phyloP scores from a whole-genome alignment of 75 land plant genomes.

The Selaginella moellendorffii region DNA sequence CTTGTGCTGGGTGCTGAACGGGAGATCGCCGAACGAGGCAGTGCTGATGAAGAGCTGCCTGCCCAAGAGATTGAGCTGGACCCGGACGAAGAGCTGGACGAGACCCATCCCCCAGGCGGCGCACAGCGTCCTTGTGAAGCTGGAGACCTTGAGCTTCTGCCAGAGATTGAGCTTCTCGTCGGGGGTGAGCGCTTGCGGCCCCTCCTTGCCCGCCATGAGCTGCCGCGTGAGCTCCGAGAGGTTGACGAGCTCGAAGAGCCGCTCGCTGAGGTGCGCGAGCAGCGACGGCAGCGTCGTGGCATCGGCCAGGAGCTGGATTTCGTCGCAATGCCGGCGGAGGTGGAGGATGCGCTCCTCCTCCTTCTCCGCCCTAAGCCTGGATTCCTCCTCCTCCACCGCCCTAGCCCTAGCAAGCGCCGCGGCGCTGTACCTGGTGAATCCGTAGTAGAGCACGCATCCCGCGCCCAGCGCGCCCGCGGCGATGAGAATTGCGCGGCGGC shows the following conservation, averaged over 20 bases:
- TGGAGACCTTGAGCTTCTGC: slow-evolving; percentile 77
- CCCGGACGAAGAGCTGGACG: slow-evolving; percentile 59
- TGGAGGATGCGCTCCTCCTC: too few relatives aligned
- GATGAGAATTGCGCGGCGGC: slow-evolving; percentile 41
- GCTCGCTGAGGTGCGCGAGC: slow-evolving; percentile 30
- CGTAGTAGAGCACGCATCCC: slow-evolving; percentile 51
- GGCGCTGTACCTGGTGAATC: slow-evolving; percentile 18
- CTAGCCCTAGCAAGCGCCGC: neutral
- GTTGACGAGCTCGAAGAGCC: slow-evolving; percentile 58
- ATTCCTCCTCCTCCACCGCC: neutral
- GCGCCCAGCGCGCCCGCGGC: slow-evolving; percentile 54
- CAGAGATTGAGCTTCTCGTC: slow-evolving; percentile 73
- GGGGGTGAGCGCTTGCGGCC: slow-evolving; percentile 31
- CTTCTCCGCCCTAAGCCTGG: neutral
- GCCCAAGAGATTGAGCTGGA: slow-evolving; percentile 80
- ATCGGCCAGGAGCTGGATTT: slow-evolving; percentile 71
- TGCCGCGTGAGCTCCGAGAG: slow-evolving; percentile 48
- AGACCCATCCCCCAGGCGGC: slow-evolving; percentile 70
- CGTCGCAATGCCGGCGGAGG: slow-evolving; percentile 45
- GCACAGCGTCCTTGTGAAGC: slow-evolving; percentile 65
- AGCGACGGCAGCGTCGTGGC: slow-evolving; percentile 61
- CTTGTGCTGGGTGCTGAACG: neutral
- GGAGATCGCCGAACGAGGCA: slow-evolving; percentile 23
- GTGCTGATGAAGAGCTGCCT: slow-evolving; percentile 79
- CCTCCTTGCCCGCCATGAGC: slow-evolving; percentile 52